Percentiles rank a stretch among this genome's conserved stretches.
Evolutionary conservation across 1,284 basidiomycete species (phyloP).

Genomic region (Caloboletus inedulis): DNA sequence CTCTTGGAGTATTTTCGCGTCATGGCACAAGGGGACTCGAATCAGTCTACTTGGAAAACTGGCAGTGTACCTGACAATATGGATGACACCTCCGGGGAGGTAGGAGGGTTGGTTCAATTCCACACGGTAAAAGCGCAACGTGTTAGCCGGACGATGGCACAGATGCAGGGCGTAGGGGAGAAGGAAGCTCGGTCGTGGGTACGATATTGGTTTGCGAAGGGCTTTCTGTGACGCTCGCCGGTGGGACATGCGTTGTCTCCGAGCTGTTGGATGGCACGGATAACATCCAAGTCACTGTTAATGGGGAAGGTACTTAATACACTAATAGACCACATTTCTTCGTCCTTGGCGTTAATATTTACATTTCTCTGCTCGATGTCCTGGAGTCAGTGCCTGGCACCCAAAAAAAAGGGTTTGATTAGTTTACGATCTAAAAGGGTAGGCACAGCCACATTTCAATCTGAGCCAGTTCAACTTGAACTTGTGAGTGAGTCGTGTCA

Average conservation of each 20-base stretch:
- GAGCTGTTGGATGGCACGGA: background rate
- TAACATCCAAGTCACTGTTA: background rate
- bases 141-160: constrained; percentile 4
- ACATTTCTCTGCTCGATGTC: too few species aligned
- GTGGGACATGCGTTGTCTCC: background rate
- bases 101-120: background rate
- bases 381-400: too few species aligned
- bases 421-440: too few species aligned
- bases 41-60: background rate
- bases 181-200: constrained; percentile 8
- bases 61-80: too few species aligned
- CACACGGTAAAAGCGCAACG: background rate
- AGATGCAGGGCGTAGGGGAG: background rate
- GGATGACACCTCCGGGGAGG: background rate
- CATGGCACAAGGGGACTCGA: background rate
- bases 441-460: background rate
- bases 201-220: constrained; percentile 3
- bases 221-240: background rate
- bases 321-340: too few species aligned
- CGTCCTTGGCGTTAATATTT: too few species aligned
- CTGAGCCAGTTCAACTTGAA: too few species aligned
- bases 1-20: constrained; percentile 3
- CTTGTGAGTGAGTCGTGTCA: too few species aligned
- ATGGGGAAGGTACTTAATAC: background rate
- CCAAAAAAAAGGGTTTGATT: too few species aligned